These are phyloP conservation scores for Carex scoparia DNA, from an alignment of 176 grass and related monocot genomes.

Conservation along the genomic window DNA sequence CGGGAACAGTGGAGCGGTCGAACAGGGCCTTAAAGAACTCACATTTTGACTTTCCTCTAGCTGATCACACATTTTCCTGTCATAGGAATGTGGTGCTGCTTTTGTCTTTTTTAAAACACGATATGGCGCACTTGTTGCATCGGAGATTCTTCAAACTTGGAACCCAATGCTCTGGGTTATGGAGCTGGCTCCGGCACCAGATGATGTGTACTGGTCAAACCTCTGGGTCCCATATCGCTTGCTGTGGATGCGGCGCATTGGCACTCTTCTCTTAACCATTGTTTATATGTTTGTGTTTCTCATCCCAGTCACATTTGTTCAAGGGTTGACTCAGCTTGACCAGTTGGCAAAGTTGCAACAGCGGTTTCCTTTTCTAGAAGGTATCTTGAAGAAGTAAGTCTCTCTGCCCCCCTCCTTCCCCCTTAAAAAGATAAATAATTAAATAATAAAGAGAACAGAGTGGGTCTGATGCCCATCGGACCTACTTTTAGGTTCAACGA, in stretches of 20 bases:
- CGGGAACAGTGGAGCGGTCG: too few relatives aligned
- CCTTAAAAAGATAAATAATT: neutral
- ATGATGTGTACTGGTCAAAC: slow-evolving; percentile 95
- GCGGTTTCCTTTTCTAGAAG: slow-evolving; percentile 62
- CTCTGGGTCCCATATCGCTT: slow-evolving; percentile 87
- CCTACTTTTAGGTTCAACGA: too few relatives aligned
- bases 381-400: slow-evolving; percentile 70
- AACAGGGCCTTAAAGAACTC: neutral
- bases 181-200: slow-evolving; percentile 62
- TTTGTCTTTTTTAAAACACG: slow-evolving; percentile 95
- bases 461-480: too few relatives aligned
- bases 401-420: neutral
- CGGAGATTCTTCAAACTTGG: slow-evolving; percentile 78
- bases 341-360: slow-evolving; percentile 40
- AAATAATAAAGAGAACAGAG: neutral
- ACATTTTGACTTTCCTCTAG: neutral
- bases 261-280: slow-evolving; percentile 61
- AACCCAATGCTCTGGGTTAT: slow-evolving; percentile 90
- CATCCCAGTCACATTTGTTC: slow-evolving; percentile 75
- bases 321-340: slow-evolving; percentile 86
- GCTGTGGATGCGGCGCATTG: slow-evolving; percentile 70
- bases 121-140: slow-evolving; percentile 67
- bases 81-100: slow-evolving; percentile 77
- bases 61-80: slow-evolving; percentile 1
- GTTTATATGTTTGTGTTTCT: slow-evolving; percentile 87